phyloP scores from a whole-genome alignment of 257 asterid genomes.

The Catharanthus roseus region DNA sequence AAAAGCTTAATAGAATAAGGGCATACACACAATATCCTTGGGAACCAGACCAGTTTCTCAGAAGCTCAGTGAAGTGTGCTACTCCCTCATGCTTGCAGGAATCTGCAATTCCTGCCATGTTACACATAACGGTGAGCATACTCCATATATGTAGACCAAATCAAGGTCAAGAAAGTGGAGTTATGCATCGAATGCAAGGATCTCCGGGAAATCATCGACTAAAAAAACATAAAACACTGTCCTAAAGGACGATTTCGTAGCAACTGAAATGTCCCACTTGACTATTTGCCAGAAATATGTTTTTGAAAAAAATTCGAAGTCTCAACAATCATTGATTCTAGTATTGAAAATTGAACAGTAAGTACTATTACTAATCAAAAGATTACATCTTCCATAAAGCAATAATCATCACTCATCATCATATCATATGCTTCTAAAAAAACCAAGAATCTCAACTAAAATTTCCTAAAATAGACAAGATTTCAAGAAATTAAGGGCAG shows the following conservation, averaged over 20 bases:
- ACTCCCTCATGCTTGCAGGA: conserved; percentile 45
- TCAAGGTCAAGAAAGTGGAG: background rate
- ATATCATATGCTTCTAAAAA: background rate
- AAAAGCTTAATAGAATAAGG: background rate
- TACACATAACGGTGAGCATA: background rate
- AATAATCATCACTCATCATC: background rate
- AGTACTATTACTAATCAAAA: background rate
- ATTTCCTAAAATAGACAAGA: background rate
- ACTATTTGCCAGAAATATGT: too few relatives aligned
- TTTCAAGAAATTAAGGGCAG: background rate
- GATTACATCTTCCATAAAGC: background rate
- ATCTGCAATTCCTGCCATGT: conserved; percentile 59
- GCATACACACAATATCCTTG: conserved; percentile 82
- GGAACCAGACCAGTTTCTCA: conserved; percentile 55
- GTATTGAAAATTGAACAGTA: background rate
- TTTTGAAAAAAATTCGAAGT: too few relatives aligned
- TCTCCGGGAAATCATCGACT: background rate
- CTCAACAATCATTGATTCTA: background rate
- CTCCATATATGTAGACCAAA: background rate
- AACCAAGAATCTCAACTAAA: background rate
- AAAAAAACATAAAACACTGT: too few relatives aligned
- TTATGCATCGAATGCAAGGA: background rate
- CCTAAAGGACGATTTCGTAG: too few relatives aligned
- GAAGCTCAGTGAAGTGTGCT: conserved; percentile 50
- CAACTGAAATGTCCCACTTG: too few relatives aligned